phyloP scores from a whole-genome alignment of 2,329 filamentous ascomycete species.

The Setomelanomma holmii region DNA sequence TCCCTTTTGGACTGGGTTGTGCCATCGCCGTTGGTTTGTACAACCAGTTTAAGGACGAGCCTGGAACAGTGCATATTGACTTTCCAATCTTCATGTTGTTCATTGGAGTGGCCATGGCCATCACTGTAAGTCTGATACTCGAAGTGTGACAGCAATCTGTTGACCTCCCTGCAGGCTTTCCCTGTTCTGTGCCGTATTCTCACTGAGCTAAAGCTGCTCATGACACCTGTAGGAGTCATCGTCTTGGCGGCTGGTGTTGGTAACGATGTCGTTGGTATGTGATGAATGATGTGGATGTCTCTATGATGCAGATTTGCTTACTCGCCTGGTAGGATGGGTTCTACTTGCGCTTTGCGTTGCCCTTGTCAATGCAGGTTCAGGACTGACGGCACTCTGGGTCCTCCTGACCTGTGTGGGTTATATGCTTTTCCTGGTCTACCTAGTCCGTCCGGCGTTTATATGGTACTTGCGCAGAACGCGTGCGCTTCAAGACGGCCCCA shows the following conservation, averaged over 20 bases:
- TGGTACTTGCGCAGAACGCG: slow-evolving; percentile 76
- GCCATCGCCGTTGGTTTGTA: slow-evolving; percentile 84
- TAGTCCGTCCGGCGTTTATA: slow-evolving; percentile 75
- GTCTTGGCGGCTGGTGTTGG: slow-evolving; percentile 89
- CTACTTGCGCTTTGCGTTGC: slow-evolving; percentile 91
- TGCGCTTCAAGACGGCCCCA: slow-evolving; percentile 85
- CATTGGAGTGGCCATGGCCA: slow-evolving; percentile 90
- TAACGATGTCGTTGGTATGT: slow-evolving; percentile 77
- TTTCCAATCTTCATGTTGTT: slow-evolving; percentile 76
- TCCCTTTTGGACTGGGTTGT: slow-evolving; percentile 83
- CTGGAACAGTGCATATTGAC: slow-evolving; percentile 62
- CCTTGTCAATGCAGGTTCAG: slow-evolving; percentile 84
- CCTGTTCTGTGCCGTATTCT: slow-evolving; percentile 93
- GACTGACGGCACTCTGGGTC: slow-evolving; percentile 84
- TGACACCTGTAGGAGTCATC: slow-evolving; percentile 84
- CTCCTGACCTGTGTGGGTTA: slow-evolving; percentile 78
- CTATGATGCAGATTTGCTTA: too few species aligned
- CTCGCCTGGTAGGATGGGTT: slow-evolving; percentile 88
- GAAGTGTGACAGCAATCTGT: neutral
- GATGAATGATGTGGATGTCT: too few species aligned
- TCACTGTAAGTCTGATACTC: slow-evolving; percentile 68
- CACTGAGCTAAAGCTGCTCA: slow-evolving; percentile 85
- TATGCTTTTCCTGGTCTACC: slow-evolving; percentile 75
- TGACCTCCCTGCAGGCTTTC: slow-evolving; percentile 63
- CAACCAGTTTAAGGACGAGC: slow-evolving; percentile 70